Evolutionary conservation across 345 rosid genomes (phyloP).

Genomic region (Eucalyptus coolabah): DNA sequence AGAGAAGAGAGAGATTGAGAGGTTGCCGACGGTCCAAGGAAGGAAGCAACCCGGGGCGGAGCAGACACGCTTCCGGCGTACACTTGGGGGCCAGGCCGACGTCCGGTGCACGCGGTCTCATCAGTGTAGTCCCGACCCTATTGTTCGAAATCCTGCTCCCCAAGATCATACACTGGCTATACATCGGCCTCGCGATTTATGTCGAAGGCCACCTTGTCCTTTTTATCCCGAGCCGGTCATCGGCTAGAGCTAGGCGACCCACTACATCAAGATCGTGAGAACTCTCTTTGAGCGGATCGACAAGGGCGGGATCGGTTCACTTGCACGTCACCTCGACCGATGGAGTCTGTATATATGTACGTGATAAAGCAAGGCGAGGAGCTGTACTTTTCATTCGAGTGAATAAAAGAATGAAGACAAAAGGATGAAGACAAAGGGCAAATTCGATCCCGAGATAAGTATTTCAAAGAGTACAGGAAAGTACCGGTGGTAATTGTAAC

Average conservation of each 20-base stretch:
- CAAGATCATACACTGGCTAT: not conserved
- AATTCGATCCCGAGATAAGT: not conserved
- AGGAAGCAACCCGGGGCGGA: not conserved
- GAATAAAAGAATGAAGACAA: not conserved
- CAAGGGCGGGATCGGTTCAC: not conserved
- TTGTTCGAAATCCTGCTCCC: not conserved
- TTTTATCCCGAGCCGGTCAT: not conserved
- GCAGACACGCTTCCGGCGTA: not conserved
- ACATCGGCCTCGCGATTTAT: not conserved
- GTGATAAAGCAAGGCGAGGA: not conserved
- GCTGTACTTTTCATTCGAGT: not conserved
- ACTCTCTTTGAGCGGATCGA: not conserved
- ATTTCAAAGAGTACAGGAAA: not conserved
- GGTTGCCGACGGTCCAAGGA: slow-evolving; percentile 29
- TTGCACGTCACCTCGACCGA: not conserved
- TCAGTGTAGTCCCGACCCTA: not conserved
- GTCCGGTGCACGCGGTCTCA: not conserved
- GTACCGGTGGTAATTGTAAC: not conserved
- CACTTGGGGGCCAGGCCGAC: not conserved
- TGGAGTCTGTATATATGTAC: not conserved
- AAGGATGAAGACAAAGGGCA: not conserved
- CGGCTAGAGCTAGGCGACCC: not conserved
- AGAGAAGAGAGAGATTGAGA: not conserved
- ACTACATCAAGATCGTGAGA: not conserved
- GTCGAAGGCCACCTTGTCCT: not conserved